Conservation (phyloP, 2,329 filamentous ascomycete species). For the Sclerotinia trifoliorum region DNA sequence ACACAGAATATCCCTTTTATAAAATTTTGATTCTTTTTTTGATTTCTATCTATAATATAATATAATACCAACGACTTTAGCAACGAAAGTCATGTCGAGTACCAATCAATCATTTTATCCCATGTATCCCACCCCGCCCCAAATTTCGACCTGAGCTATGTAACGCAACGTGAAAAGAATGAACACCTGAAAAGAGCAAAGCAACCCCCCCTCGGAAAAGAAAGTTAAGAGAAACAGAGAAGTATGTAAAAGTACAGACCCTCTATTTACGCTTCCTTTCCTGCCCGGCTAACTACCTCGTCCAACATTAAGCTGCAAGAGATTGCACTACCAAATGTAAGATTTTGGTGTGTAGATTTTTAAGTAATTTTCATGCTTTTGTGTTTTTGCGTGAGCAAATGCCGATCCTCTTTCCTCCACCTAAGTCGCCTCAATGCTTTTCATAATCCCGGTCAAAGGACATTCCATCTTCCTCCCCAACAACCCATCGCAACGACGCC, state of each 20-base stretch:
- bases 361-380: constrained; percentile 5
- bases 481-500: constrained; percentile 18
- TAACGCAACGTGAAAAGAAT: constrained; percentile 2
- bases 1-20: not conserved
- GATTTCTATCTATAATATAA: not conserved
- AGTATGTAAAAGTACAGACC: not conserved
- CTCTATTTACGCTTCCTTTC: constrained; percentile 7
- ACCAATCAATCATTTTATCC: constrained; percentile 17
- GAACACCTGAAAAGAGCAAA: constrained; percentile 16
- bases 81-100: not conserved
- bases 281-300: constrained; percentile 1
- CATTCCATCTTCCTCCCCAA: constrained; percentile 13
- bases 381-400: constrained; percentile 21
- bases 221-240: not conserved
- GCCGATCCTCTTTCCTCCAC: constrained; percentile 16
- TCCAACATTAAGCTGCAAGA: not conserved
- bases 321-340: constrained; percentile 1
- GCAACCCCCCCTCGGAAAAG: not conserved
- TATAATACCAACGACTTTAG: not conserved
- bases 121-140: not conserved
- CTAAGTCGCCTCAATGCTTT: constrained; percentile 17
- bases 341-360: not conserved
- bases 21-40: constrained; percentile 16
- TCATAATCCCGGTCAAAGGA: constrained; percentile 20
- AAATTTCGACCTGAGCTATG: constrained; percentile 13